A percentile compares a stretch with the other conserved stretches of the same genome.
These are phyloP conservation scores for Suhomyces sp. DNA, from an alignment of 805 yeast species.

Conservation along the genomic window DNA sequence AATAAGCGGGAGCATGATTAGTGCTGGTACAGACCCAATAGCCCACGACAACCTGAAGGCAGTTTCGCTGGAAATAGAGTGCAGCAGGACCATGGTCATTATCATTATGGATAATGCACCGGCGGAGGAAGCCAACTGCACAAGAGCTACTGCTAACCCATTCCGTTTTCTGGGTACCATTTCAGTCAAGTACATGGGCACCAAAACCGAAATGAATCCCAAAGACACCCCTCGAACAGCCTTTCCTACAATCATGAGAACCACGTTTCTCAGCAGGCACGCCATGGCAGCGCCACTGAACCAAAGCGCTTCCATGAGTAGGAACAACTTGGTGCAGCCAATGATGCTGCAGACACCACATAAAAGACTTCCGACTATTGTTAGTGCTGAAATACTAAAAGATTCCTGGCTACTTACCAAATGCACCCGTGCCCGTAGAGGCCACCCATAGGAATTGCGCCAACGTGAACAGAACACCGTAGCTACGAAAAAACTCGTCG, in stretches of 20 bases:
- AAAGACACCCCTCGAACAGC: constrained; percentile 29
- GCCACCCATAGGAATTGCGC: constrained; percentile 13
- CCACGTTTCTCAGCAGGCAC: constrained; percentile 22
- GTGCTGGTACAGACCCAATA: constrained; percentile 17
- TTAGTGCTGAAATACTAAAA: constrained; percentile 9
- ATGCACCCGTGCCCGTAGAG: background rate
- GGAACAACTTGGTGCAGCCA: constrained; percentile 26
- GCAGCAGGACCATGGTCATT: constrained; percentile 13
- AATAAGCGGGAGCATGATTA: constrained; percentile 15
- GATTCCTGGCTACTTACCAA: background rate
- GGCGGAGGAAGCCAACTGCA: constrained; percentile 17
- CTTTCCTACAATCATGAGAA: constrained; percentile 26
- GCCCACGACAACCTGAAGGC: constrained; percentile 21
- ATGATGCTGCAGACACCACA: constrained; percentile 27
- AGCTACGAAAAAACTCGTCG: constrained; percentile 17
- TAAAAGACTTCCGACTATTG: constrained; percentile 29
- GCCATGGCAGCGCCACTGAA: constrained; percentile 23
- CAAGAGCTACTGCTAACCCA: constrained; percentile 23
- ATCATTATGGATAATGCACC: constrained; percentile 19
- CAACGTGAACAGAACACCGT: constrained; percentile 16
- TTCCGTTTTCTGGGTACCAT: constrained; percentile 19
- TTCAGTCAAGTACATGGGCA: constrained; percentile 34
- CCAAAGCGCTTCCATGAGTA: constrained; percentile 26
- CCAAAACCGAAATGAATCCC: constrained; percentile 29
- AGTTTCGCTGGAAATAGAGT: constrained; percentile 4